Conservation (phyloP, 2,329 filamentous ascomycete species). For the Colletotrichum australisinense region DNA sequence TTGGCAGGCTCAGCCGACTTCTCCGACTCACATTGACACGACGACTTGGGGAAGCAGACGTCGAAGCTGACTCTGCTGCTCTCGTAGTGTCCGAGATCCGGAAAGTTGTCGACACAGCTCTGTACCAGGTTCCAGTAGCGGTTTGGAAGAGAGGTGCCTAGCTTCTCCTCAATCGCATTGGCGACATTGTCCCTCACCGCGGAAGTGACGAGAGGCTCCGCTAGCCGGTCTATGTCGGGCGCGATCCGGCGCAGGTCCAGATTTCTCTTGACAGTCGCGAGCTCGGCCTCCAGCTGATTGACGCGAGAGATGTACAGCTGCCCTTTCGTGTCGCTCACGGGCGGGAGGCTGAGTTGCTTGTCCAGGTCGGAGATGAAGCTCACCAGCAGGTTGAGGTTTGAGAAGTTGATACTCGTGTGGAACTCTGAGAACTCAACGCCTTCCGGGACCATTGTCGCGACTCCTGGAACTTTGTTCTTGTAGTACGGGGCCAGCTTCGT, state of each 20-base stretch:
- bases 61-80: background rate
- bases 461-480: background rate
- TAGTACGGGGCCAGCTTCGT: background rate
- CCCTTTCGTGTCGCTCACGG: background rate
- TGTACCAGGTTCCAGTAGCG: background rate
- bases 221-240: background rate
- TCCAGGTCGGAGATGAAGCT: background rate
- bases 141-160: background rate
- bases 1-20: slow-evolving; percentile 4
- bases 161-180: background rate
- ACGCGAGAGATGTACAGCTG: background rate
- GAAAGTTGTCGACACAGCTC: background rate
- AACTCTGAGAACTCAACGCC: background rate
- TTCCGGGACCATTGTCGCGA: background rate
- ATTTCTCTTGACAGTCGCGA: background rate
- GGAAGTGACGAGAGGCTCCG: background rate
- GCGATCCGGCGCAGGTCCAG: background rate
- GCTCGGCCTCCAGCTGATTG: background rate
- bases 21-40: background rate
- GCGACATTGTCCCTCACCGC: background rate
- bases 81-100: background rate
- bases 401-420: background rate
- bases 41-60: background rate
- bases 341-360: background rate
- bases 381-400: background rate